phyloP scores from a whole-genome alignment of 2,329 filamentous ascomycete species.

The Alternaria arborescens region DNA sequence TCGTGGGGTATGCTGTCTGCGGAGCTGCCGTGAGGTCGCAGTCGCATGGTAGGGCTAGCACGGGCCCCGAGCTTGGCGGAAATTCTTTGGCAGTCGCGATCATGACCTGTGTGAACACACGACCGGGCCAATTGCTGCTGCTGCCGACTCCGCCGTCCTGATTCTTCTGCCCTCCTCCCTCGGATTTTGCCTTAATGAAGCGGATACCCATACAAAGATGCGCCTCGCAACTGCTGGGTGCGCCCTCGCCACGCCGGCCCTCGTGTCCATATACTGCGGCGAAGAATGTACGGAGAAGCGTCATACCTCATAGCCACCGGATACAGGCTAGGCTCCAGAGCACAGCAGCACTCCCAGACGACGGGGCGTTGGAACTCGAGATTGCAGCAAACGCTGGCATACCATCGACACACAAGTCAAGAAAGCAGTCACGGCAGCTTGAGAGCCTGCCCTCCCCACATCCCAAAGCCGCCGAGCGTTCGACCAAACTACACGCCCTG shows the following conservation, averaged over 20 bases:
- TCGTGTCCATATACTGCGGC: constrained; percentile 43
- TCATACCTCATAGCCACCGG: constrained; percentile 40
- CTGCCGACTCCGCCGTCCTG: constrained; percentile 19
- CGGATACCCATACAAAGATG: constrained; percentile 68
- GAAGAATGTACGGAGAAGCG: constrained; percentile 31
- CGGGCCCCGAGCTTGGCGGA: constrained; percentile 38
- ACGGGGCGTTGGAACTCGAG: constrained; percentile 23
- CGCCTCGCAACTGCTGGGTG: constrained; percentile 67
- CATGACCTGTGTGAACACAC: constrained; percentile 37
- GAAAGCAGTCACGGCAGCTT: constrained; percentile 21
- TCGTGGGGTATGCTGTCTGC: constrained; percentile 22
- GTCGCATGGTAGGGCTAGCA: constrained; percentile 26
- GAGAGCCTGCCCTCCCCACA: constrained; percentile 73
- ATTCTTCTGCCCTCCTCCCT: constrained; percentile 13
- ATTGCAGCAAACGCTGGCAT: constrained; percentile 17
- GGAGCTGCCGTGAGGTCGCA: constrained; percentile 32
- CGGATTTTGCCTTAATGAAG: constrained; percentile 60
- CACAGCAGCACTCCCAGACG: constrained; percentile 24
- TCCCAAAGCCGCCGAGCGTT: constrained; percentile 71
- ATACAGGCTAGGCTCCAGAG: constrained; percentile 39
- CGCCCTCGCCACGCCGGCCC: constrained; percentile 54
- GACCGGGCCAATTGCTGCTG: constrained; percentile 30
- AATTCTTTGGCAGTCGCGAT: constrained; percentile 47
- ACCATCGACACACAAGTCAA: constrained; percentile 14
- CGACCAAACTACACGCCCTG: constrained; percentile 89